These are phyloP conservation scores for Calocybe gambosa DNA, from an alignment of 1,284 basidiomycete genomes.

Conservation along the genomic window DNA sequence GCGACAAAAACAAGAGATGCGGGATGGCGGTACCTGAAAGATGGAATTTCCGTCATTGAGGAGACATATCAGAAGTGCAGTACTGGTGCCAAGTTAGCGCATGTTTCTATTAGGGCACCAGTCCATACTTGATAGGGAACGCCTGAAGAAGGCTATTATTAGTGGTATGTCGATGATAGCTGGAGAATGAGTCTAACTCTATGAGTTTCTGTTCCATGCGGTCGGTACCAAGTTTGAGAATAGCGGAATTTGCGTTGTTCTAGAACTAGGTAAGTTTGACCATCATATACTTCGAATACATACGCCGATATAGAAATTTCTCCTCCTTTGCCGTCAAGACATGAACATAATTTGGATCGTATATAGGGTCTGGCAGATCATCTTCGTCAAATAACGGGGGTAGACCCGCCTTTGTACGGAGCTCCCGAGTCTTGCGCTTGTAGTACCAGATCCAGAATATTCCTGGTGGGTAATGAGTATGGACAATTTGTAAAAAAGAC, in stretches of 20 bases:
- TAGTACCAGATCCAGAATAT: constrained; percentile 73
- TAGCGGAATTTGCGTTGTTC: constrained; percentile 65
- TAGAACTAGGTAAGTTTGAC: constrained; percentile 3
- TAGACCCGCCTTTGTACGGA: constrained; percentile 55
- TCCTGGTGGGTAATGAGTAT: constrained; percentile 38
- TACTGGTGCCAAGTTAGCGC: constrained; percentile 29
- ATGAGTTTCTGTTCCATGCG: constrained; percentile 84
- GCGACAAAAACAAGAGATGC: not conserved
- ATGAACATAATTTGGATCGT: constrained; percentile 70
- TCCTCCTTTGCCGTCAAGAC: constrained; percentile 73
- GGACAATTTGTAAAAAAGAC: not conserved
- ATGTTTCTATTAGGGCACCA: not conserved
- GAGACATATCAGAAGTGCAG: constrained; percentile 56
- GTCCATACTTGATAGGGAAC: constrained; percentile 68
- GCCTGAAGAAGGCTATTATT: constrained; percentile 38
- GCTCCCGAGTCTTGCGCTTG: constrained; percentile 49
- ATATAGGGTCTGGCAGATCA: constrained; percentile 72
- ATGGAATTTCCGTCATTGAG: constrained; percentile 78
- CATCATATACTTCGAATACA: constrained; percentile 20
- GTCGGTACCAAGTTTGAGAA: constrained; percentile 81
- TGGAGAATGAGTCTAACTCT: constrained; percentile 34
- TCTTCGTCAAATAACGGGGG: constrained; percentile 67
- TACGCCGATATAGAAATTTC: constrained; percentile 61
- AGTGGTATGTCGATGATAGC: constrained; percentile 7
- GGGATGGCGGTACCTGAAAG: constrained; percentile 50